Conservation (phyloP, 1,139 yeast species). For the Pichia kudriavzevii region DNA sequence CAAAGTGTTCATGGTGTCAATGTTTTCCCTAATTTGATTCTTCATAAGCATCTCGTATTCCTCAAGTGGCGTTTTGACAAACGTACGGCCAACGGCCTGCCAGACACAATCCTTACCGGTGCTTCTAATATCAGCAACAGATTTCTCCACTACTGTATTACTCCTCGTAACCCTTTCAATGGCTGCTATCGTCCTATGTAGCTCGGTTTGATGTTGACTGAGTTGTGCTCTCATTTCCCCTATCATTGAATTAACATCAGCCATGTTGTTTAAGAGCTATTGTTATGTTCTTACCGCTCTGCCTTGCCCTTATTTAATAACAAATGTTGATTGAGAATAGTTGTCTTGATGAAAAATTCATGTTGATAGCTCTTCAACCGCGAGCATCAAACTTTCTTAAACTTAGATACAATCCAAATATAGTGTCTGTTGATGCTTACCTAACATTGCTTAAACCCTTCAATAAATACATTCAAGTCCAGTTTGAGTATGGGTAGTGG, state of each 20-base stretch:
- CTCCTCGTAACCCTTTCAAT: constrained; percentile 36
- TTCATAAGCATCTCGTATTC: constrained; percentile 43
- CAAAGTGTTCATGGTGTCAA: constrained; percentile 55
- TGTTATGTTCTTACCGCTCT: too few relatives aligned
- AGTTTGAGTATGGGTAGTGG: neutral
- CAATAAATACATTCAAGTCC: neutral
- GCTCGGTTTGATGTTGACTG: constrained; percentile 13
- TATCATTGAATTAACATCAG: constrained; percentile 7
- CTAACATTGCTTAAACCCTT: too few relatives aligned
- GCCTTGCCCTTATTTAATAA: too few relatives aligned
- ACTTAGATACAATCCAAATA: too few relatives aligned
- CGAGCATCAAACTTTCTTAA: too few relatives aligned
- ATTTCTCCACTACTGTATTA: constrained; percentile 47
- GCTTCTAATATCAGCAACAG: constrained; percentile 48
- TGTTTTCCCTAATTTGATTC: constrained; percentile 45
- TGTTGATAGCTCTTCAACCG: neutral
- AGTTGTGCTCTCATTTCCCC: constrained; percentile 12
- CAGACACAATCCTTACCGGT: constrained; percentile 50
- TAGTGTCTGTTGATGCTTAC: too few relatives aligned
- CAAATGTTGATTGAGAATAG: too few relatives aligned
- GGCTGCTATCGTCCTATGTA: constrained; percentile 11
- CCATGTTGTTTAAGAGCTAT: too few relatives aligned
- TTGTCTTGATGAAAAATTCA: neutral
- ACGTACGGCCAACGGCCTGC: constrained; percentile 82
- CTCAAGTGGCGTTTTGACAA: constrained; percentile 38